phyloP scores from a whole-genome alignment of 2,329 filamentous ascomycete genomes.

The Pseudogymnoascus sp. region DNA sequence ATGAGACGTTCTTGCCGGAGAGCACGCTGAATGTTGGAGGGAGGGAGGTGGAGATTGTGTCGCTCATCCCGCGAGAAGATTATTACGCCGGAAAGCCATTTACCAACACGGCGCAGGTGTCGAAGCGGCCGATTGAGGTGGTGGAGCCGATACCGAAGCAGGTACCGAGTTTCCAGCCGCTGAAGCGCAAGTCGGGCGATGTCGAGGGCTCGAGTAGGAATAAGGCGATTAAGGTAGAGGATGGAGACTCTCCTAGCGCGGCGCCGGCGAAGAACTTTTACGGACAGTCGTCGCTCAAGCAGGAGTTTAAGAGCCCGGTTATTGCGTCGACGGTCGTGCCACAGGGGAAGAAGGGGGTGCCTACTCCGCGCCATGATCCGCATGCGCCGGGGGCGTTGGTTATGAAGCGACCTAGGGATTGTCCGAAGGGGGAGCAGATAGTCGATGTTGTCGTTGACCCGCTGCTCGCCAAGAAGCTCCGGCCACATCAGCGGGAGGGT shows the following conservation, averaged over 20 bases:
- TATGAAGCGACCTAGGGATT: constrained; percentile 51
- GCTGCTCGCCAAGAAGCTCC: constrained; percentile 50
- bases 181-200: background rate
- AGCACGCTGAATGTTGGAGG: constrained; percentile 53
- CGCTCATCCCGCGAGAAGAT: constrained; percentile 49
- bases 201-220: constrained; percentile 14
- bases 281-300: constrained; percentile 31
- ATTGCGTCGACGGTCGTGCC: constrained; percentile 42
- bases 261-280: constrained; percentile 33
- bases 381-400: constrained; percentile 50
- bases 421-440: constrained; percentile 52
- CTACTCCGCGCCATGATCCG: constrained; percentile 58
- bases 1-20: constrained; percentile 48
- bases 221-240: constrained; percentile 14
- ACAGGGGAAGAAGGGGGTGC: constrained; percentile 36
- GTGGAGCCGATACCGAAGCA: constrained; percentile 12
- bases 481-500: constrained; percentile 60
- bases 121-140: constrained; percentile 12
- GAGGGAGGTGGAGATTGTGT: constrained; percentile 61
- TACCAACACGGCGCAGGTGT: constrained; percentile 23
- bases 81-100: constrained; percentile 42
- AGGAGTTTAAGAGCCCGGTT: constrained; percentile 53
- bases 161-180: constrained; percentile 9
- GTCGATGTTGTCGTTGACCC: constrained; percentile 69
- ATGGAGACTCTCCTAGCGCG: constrained; percentile 12